Conservation (phyloP, 2,329 filamentous ascomycete species). For the Dothidotthia symphoricarpi region DNA sequence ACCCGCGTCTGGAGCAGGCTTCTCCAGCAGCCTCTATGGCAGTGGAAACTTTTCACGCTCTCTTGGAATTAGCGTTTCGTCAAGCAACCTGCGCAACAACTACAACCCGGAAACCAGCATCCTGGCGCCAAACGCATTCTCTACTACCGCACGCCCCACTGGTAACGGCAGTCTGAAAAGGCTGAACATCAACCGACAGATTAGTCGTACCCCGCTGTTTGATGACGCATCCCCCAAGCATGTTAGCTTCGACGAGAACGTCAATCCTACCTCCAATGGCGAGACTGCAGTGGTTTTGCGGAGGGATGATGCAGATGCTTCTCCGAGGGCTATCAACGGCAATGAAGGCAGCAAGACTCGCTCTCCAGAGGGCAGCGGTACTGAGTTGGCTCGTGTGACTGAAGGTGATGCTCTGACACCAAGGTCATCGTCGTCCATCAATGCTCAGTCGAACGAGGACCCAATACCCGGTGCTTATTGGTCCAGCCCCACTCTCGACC, state of each 20-base stretch:
- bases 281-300: slow-evolving; percentile 52
- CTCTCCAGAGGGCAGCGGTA: slow-evolving; percentile 70
- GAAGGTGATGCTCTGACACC: slow-evolving; percentile 60
- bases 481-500: slow-evolving; percentile 73
- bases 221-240: slow-evolving; percentile 61
- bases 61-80: slow-evolving; percentile 83
- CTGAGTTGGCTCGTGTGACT: slow-evolving; percentile 74
- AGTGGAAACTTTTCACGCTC: slow-evolving; percentile 66
- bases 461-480: slow-evolving; percentile 75
- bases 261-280: slow-evolving; percentile 45
- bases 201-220: slow-evolving; percentile 66
- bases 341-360: slow-evolving; percentile 39
- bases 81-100: slow-evolving; percentile 78
- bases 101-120: slow-evolving; percentile 84
- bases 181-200: slow-evolving; percentile 83
- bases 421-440: slow-evolving; percentile 31
- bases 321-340: slow-evolving; percentile 53
- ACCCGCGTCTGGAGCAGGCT: slow-evolving; percentile 71
- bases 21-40: slow-evolving; percentile 38
- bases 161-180: slow-evolving; percentile 69
- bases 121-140: slow-evolving; percentile 80
- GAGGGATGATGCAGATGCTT: slow-evolving; percentile 51
- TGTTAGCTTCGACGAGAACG: slow-evolving; percentile 70
- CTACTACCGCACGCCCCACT: slow-evolving; percentile 53
- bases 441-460: slow-evolving; percentile 40